Percentiles rank a stretch among this genome's conserved stretches.
phyloP scores from a whole-genome alignment of 2,329 filamentous ascomycete genomes.

The Diaporthe vaccinii region DNA sequence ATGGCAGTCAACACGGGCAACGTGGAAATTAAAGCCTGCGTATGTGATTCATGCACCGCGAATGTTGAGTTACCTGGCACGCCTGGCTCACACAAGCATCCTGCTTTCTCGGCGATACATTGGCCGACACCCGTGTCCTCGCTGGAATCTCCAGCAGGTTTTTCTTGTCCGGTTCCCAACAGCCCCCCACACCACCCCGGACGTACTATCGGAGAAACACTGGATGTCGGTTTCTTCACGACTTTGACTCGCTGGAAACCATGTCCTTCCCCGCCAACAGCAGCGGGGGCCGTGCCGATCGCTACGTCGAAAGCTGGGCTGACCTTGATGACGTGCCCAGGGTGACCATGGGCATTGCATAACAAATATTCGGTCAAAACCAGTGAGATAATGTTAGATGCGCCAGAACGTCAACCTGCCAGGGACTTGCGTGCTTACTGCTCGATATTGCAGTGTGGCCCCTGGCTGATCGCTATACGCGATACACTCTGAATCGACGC shows the following conservation, averaged over 20 bases:
- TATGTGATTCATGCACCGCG: background rate
- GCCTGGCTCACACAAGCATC: background rate
- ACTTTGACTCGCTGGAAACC: constrained; percentile 14
- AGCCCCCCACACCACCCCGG: background rate
- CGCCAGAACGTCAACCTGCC: constrained; percentile 3
- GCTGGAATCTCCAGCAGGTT: background rate
- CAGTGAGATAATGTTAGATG: background rate
- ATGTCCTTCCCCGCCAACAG: constrained; percentile 12
- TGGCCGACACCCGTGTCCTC: constrained; percentile 12
- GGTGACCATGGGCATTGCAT: background rate
- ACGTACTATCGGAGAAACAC: background rate
- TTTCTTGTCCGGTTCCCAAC: background rate
- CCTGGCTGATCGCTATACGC: background rate
- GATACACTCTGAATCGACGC: background rate
- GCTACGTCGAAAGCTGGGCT: background rate
- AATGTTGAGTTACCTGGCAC: background rate
- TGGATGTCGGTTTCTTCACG: constrained; percentile 2
- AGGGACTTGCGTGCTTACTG: constrained; percentile 31
- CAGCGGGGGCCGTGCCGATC: constrained; percentile 1
- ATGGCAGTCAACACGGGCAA: background rate
- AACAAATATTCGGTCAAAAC: background rate
- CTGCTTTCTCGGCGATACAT: background rate
- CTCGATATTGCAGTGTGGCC: constrained; percentile 9
- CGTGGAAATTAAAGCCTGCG: background rate
- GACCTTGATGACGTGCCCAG: constrained; percentile 22